Conservation (phyloP, 2,329 filamentous ascomycete genomes). For the Zymoseptoria brevis region DNA sequence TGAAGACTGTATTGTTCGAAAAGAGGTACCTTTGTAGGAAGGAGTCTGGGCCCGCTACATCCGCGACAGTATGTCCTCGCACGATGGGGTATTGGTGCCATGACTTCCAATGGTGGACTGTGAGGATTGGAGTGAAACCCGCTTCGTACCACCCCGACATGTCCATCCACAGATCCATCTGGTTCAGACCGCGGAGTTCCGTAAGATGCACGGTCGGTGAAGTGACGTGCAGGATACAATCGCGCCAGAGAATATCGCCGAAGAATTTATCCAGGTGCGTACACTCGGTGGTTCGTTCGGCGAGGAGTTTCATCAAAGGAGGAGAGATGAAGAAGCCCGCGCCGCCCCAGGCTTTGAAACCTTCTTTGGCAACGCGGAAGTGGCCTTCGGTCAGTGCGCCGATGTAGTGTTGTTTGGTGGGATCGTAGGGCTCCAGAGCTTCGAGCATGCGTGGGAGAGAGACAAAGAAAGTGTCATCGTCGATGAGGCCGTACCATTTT, state of each 20-base stretch:
- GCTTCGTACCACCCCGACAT: constrained; percentile 25
- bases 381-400: constrained; percentile 23
- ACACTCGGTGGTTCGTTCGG: constrained; percentile 17
- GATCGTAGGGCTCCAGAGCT: constrained; percentile 16
- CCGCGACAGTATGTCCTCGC: constrained; percentile 18
- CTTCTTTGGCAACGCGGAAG: constrained; percentile 19
- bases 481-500: constrained; percentile 23
- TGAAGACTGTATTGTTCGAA: constrained; percentile 19
- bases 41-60: constrained; percentile 21
- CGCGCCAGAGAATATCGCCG: constrained; percentile 22
- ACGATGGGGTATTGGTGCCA: constrained; percentile 21
- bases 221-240: constrained; percentile 21
- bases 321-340: constrained; percentile 23
- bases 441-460: constrained; percentile 18
- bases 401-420: constrained; percentile 18
- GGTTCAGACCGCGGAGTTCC: constrained; percentile 20
- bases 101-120: constrained; percentile 25
- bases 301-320: constrained; percentile 21
- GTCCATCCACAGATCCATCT: constrained; percentile 23
- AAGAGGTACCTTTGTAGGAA: constrained; percentile 22
- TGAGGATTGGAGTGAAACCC: constrained; percentile 18
- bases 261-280: constrained; percentile 17
- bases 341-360: constrained; percentile 26
- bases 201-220: constrained; percentile 22
- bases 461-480: constrained; percentile 27